Evolutionary conservation across 1,284 basidiomycete genomes (phyloP).

Genomic region (Porodaedalea pini): DNA sequence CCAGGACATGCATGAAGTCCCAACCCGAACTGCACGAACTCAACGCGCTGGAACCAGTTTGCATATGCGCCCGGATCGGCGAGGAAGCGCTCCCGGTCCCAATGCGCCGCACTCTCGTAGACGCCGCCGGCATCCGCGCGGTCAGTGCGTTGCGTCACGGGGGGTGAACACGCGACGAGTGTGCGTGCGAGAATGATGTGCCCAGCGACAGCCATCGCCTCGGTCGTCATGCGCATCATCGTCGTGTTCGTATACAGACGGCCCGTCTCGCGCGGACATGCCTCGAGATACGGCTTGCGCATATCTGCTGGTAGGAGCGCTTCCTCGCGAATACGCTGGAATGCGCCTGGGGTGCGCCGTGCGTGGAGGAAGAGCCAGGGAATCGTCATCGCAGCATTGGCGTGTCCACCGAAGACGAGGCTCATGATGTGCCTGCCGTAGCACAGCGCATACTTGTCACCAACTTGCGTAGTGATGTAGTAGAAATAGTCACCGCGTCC

Average conservation of each 20-base stretch:
- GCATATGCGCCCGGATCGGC: conserved; percentile 8
- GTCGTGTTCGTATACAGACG: conserved; percentile 15
- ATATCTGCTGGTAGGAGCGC: background rate
- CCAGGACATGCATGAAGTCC: conserved; percentile 16
- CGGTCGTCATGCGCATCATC: conserved; percentile 13
- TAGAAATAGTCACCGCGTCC: conserved; percentile 18
- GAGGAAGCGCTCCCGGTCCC: conserved; percentile 17
- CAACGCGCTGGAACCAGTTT: conserved; percentile 14
- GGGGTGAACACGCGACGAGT: conserved; percentile 16
- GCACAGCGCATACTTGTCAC: background rate
- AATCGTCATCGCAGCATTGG: conserved; percentile 16
- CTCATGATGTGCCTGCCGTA: conserved; percentile 15
- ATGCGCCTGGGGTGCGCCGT: conserved; percentile 13
- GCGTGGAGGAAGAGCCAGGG: conserved; percentile 19
- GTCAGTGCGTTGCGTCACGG: conserved; percentile 12
- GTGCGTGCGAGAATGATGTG: conserved; percentile 5
- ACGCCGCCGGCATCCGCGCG: background rate
- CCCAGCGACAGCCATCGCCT: background rate
- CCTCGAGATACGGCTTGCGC: conserved; percentile 16
- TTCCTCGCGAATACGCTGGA: conserved; percentile 12
- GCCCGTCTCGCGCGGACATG: conserved; percentile 18
- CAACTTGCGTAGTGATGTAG: background rate
- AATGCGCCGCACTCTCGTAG: background rate
- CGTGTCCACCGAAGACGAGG: conserved; percentile 17
- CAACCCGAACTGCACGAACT: conserved; percentile 19